Evolutionary conservation across 2,329 filamentous ascomycete genomes (phyloP).

Genomic region (Apiospora saccharicola): DNA sequence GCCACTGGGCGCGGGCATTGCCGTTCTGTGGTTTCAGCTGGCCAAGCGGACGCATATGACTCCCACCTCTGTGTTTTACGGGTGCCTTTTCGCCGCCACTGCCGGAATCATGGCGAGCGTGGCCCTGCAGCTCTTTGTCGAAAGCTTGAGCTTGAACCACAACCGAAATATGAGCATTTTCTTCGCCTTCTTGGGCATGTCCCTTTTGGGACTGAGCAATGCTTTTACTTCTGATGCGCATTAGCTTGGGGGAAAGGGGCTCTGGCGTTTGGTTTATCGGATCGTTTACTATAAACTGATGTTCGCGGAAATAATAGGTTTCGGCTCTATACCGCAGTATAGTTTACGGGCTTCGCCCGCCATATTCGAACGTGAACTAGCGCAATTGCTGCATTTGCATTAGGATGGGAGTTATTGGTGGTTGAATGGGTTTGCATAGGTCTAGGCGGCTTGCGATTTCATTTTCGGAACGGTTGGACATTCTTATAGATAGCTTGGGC

Average conservation of each 20-base stretch:
- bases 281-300: neutral
- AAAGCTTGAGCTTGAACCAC: constrained; percentile 84
- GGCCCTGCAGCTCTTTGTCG: constrained; percentile 85
- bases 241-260: neutral
- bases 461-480: neutral
- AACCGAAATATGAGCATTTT: constrained; percentile 77
- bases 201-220: constrained; percentile 82
- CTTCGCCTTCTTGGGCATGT: constrained; percentile 88
- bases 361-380: neutral
- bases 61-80: constrained; percentile 70
- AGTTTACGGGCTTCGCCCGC: neutral
- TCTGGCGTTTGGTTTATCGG: neutral
- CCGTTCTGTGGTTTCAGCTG: constrained; percentile 84
- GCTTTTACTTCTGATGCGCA: constrained; percentile 71
- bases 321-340: neutral
- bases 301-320: neutral
- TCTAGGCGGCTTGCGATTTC: neutral
- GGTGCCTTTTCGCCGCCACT: constrained; percentile 85
- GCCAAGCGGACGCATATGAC: constrained; percentile 60
- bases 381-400: neutral
- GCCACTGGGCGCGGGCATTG: constrained; percentile 83
- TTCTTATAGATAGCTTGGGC: neutral
- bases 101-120: constrained; percentile 97
- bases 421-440: neutral
- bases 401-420: neutral